A percentile compares a stretch with the other conserved stretches of the same genome.
phyloP scores from a whole-genome alignment of 2,329 filamentous ascomycete genomes.

The Aspergillus uvarum region DNA sequence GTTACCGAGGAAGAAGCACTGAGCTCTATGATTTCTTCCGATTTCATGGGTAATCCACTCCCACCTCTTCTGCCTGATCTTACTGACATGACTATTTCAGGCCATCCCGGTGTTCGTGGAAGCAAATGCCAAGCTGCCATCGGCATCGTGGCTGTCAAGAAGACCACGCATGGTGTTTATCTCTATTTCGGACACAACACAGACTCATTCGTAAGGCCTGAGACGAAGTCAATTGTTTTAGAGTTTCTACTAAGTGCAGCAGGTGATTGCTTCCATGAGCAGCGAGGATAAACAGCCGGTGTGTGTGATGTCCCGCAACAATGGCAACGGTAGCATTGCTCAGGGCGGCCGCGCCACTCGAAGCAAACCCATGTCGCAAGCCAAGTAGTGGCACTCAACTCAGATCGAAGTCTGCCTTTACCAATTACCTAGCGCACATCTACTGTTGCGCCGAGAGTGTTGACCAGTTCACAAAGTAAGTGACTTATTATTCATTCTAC shows the following conservation, averaged over 20 bases:
- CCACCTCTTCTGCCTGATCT: no score
- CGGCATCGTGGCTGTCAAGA: constrained; percentile 87
- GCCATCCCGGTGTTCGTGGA: constrained; percentile 76
- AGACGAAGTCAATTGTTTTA: not conserved
- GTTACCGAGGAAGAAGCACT: constrained; percentile 78
- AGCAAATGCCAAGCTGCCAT: constrained; percentile 85
- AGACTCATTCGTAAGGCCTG: constrained; percentile 63
- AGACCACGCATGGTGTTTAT: constrained; percentile 70
- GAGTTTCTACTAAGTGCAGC: constrained; percentile 9
- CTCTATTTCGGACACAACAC: constrained; percentile 97
- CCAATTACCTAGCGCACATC: not conserved
- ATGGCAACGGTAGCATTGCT: constrained; percentile 52
- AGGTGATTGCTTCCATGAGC: constrained; percentile 84
- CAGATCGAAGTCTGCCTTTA: not conserved
- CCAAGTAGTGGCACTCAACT: not conserved
- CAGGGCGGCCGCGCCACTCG: constrained; percentile 44
- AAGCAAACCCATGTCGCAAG: constrained; percentile 8
- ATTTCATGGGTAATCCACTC: constrained; percentile 71
- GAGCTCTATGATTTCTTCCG: constrained; percentile 73
- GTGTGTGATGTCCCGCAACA: constrained; percentile 83
- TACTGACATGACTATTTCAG: constrained; percentile 32
- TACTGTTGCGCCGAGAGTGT: not conserved
- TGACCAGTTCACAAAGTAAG: not conserved
- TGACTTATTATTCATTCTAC: not conserved
- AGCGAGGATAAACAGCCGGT: constrained; percentile 71